Evolutionary conservation across 192 early-diverging fungal genomes (phyloP).

Genomic region (Gaertneriomyces sp.): DNA sequence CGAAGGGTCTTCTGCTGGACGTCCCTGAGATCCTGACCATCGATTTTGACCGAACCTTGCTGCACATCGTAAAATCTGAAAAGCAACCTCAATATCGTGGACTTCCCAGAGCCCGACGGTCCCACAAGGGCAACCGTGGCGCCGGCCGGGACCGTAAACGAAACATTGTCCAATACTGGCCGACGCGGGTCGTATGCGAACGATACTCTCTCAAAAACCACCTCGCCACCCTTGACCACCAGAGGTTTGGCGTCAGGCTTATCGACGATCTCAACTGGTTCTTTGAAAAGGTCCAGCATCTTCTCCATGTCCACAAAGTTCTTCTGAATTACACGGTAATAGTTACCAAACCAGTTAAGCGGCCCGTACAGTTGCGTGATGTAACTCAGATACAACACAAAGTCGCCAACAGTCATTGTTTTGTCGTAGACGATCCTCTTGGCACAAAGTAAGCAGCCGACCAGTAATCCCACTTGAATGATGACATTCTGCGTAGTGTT

Average conservation of each 20-base stretch:
- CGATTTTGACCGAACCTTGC: constrained; percentile 77
- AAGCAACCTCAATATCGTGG: constrained; percentile 38
- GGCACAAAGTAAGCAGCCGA: constrained; percentile 78
- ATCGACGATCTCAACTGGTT: constrained; percentile 64
- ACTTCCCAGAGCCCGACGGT: constrained; percentile 65
- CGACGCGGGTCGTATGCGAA: constrained; percentile 71
- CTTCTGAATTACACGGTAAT: constrained; percentile 77
- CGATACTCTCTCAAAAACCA: constrained; percentile 72
- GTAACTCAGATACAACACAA: constrained; percentile 86
- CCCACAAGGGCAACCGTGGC: constrained; percentile 77
- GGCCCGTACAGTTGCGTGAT: constrained; percentile 88
- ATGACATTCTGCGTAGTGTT: constrained; percentile 85
- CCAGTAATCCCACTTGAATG: constrained; percentile 78
- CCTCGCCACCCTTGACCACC: constrained; percentile 54
- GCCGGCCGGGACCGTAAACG: constrained; percentile 66
- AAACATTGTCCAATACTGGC: constrained; percentile 66
- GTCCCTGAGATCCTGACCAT: constrained; percentile 72
- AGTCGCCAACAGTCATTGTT: constrained; percentile 72
- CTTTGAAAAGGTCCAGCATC: constrained; percentile 78
- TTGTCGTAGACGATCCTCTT: constrained; percentile 69
- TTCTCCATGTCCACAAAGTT: constrained; percentile 90
- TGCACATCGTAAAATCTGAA: constrained; percentile 90
- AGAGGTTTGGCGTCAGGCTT: constrained; percentile 54
- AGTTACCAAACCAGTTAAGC: constrained; percentile 66
- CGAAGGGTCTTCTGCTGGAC: constrained; percentile 72